Evolutionary conservation across 2,329 filamentous ascomycete species (phyloP).

Genomic region (Colletotrichum graminicola): DNA sequence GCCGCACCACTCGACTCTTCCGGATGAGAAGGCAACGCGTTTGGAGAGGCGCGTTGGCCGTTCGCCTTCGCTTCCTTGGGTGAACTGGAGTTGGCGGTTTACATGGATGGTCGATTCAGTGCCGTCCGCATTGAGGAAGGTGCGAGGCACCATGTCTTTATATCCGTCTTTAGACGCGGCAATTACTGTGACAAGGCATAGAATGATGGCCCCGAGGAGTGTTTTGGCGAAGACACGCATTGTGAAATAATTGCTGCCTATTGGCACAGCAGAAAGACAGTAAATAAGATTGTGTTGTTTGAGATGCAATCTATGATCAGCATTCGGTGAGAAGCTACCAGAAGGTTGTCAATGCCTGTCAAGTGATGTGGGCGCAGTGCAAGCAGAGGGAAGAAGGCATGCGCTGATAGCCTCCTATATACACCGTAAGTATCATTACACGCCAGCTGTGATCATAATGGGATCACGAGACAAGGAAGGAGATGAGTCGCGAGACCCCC

Average conservation of each 20-base stretch:
- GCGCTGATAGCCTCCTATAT: neutral
- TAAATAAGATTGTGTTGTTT: neutral
- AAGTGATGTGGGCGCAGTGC: neutral
- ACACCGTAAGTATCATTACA: neutral
- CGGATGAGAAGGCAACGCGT: constrained; percentile 30
- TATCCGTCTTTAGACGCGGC: neutral
- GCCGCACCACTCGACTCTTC: constrained; percentile 41
- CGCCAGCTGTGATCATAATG: neutral
- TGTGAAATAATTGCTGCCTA: neutral
- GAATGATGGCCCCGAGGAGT: neutral
- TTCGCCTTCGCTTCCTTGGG: constrained; percentile 11
- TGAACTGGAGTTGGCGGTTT: constrained; percentile 27
- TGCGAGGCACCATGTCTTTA: constrained; percentile 4
- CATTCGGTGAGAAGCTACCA: neutral
- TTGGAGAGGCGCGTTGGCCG: constrained; percentile 25
- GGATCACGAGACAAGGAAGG: neutral
- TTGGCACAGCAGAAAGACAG: neutral
- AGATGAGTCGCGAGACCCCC: neutral
- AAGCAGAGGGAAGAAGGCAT: neutral
- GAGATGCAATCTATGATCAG: neutral
- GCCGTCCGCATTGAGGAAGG: neutral
- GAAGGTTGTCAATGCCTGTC: neutral
- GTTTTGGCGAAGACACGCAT: constrained; percentile 7
- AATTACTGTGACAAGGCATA: neutral
- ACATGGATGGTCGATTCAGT: constrained; percentile 5